A percentile compares a stretch with the other conserved stretches of the same genome.
Evolutionary conservation across 768 basidiomycete genomes (phyloP).

Genomic region (Boletus reticuloceps): DNA sequence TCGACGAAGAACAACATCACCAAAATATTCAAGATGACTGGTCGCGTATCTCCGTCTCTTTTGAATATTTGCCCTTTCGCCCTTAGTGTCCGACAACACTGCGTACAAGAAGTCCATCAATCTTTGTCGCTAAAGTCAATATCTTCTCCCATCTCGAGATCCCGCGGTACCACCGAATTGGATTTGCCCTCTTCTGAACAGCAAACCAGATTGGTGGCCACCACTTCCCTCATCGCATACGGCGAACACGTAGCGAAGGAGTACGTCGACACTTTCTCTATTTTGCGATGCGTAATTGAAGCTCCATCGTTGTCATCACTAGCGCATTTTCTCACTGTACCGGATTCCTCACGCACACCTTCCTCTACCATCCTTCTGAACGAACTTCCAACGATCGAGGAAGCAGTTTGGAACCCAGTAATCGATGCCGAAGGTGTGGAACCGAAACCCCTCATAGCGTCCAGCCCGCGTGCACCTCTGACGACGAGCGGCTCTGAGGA

Average conservation of each 20-base stretch:
- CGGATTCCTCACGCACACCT: neutral
- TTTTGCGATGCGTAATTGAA: no score
- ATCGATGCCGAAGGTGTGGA: no score
- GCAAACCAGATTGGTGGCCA: neutral
- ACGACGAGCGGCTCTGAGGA: neutral
- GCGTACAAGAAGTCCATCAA: no score
- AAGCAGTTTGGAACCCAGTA: no score
- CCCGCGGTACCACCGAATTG: neutral
- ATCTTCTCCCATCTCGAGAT: neutral
- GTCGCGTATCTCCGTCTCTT: neutral
- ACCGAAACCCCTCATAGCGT: no score
- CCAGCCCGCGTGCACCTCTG: neutral
- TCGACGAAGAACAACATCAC: conserved; percentile 4
- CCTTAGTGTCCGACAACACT: no score
- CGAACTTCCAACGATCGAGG: no score
- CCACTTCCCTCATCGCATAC: neutral
- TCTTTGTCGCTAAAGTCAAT: neutral
- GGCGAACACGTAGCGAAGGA: no score
- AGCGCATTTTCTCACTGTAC: neutral
- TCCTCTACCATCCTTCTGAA: neutral
- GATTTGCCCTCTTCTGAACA: neutral
- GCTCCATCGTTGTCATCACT: no score
- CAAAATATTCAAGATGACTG: neutral
- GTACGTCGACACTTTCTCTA: neutral
- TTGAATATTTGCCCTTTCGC: no score